Base-by-base conservation (phyloP, 495 filamentous ascomycete species). In the Lepidopterella palustris region DNA sequence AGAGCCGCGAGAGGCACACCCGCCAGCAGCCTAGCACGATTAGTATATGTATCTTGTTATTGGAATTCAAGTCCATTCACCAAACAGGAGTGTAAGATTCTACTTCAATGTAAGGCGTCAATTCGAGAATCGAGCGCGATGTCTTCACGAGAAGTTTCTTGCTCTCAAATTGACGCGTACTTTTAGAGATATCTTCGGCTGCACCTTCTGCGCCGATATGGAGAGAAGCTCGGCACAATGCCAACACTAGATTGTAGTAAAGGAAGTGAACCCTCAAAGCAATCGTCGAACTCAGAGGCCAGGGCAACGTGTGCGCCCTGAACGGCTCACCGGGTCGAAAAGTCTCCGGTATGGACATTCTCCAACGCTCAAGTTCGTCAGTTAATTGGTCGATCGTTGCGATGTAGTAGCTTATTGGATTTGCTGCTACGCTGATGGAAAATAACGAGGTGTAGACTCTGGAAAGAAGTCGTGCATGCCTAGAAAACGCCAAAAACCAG, bases 361-460 rank as follows among this genome's bases (percentile, higher is more conserved):
- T 59, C 72, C 72, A 74, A 28, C 57, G 29, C 28, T 74, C 70
- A 18, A 74, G 29, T 50, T 70, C 70, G 20, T 55, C 51, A 23
- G 63, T 51, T 15, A 73, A 52, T 18, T 64, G 45, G 29, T 70
- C 64, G 48, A 74, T 73, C 20, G 63, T 45, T 6, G 50, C 35
- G 27, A 60, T 59, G 31, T 59, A 69, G 26, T 65, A 45, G 3
- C 62, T 53, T 23, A 58, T 60, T 0, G 70, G 62, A 24, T 70
- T 68, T 20, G 63, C 54, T 5, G 68, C 62, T 15, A 67, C 71
- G 1, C 66, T 68, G 13, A 66, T 64, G 11, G 69, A 73, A 58
- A 73, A 75, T 6, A 75, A 63, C 1, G 67, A 55, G 13, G 68
- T 61, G 54, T 74, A 72, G 11, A 68, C 64, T 21, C 64, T 58